Percentiles rank a stretch among this genome's conserved stretches.
Conservation (phyloP, 208 protist species). For the Naegleria lovaniensis region DNA sequence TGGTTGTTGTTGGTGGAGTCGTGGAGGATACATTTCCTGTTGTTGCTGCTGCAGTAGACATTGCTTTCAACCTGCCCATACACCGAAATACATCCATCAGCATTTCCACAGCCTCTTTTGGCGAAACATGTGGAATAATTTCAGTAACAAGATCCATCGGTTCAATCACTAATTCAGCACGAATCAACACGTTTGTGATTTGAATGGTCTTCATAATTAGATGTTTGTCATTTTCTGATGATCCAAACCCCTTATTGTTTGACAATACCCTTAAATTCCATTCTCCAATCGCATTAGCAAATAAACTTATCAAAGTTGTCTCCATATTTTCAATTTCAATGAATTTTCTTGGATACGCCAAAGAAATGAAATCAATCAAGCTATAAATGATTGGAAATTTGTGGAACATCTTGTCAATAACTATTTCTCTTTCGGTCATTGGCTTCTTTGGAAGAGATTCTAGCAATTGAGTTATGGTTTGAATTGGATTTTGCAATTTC, state of each 20-base stretch:
- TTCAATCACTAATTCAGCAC: background rate
- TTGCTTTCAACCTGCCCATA: background rate
- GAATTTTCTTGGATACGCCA: background rate
- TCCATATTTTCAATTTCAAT: background rate
- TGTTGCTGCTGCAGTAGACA: background rate
- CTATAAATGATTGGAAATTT: constrained; percentile 12
- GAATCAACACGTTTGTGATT: background rate
- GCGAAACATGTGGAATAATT: background rate
- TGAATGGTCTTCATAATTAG: background rate
- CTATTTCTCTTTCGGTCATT: background rate
- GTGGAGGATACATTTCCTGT: background rate
- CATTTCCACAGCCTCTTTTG: background rate
- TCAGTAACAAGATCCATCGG: background rate
- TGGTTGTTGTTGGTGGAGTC: background rate
- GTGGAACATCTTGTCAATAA: constrained; percentile 14
- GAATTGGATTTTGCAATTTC: background rate
- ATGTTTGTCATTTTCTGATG: background rate
- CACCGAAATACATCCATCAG: background rate
- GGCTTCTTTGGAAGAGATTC: constrained; percentile 8
- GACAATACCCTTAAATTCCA: background rate
- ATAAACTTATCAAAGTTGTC: background rate
- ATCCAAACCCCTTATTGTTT: background rate
- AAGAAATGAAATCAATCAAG: constrained; percentile 2
- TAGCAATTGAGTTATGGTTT: background rate
- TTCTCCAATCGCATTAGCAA: background rate